Evolutionary conservation across 306 rosid species (phyloP).

Genomic region (Vigna radiata): DNA sequence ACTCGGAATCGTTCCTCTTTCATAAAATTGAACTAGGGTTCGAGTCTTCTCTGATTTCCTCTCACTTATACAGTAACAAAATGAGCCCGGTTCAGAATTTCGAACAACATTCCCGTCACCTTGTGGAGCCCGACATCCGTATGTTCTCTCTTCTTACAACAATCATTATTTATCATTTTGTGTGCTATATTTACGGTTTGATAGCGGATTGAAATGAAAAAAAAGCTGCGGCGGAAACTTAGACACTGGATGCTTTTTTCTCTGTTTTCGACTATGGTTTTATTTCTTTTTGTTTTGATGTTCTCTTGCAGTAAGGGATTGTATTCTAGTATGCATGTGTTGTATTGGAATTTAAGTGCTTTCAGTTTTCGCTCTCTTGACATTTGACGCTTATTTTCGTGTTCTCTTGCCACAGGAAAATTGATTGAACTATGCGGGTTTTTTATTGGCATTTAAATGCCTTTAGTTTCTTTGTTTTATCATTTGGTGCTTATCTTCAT

Average conservation of each 20-base stretch:
- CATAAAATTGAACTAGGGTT: slow-evolving; percentile 54
- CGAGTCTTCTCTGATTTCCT: slow-evolving; percentile 34
- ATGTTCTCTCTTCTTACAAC: slow-evolving; percentile 34
- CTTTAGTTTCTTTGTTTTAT: background rate
- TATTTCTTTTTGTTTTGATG: background rate
- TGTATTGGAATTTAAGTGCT: background rate
- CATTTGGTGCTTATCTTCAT: background rate
- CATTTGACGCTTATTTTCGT: background rate
- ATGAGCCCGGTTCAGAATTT: slow-evolving; percentile 98
- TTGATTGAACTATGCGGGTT: no score
- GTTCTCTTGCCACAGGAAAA: background rate
- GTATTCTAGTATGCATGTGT: background rate
- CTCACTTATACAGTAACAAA: slow-evolving; percentile 23
- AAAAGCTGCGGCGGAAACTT: background rate
- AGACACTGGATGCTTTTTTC: background rate
- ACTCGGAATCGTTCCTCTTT: background rate
- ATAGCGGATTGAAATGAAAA: background rate
- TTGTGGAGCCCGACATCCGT: slow-evolving; percentile 79
- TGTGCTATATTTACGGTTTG: slow-evolving; percentile 13
- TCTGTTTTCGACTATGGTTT: background rate
- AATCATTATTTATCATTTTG: background rate
- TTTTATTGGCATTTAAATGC: no score
- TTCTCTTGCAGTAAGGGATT: background rate
- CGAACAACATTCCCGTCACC: slow-evolving; percentile 87
- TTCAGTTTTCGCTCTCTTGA: background rate